Evolutionary conservation across 805 yeast species (phyloP).

Genomic region (Pichia phayaonensis): DNA sequence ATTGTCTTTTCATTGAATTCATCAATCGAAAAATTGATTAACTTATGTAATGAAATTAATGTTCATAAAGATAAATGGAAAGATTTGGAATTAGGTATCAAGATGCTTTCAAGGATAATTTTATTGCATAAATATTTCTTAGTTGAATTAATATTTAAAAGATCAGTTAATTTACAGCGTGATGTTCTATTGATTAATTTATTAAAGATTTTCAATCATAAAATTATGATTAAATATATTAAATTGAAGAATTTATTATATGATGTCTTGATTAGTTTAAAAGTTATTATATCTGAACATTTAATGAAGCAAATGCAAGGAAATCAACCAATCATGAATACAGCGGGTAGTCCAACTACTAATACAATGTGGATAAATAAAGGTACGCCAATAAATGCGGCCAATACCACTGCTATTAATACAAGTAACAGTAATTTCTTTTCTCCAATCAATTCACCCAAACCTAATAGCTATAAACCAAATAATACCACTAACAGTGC

Average conservation of each 20-base stretch:
- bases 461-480: background rate
- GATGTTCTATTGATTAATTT: slow-evolving; percentile 42
- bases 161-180: slow-evolving; percentile 33
- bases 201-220: slow-evolving; percentile 37
- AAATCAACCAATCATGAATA: background rate
- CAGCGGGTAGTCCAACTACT: background rate
- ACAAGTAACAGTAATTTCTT: slow-evolving; percentile 15
- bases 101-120: slow-evolving; percentile 46
- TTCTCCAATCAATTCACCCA: slow-evolving; percentile 18
- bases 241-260: slow-evolving; percentile 50
- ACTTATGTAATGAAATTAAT: slow-evolving; percentile 19
- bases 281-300: slow-evolving; percentile 29
- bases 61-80: background rate
- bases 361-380: background rate
- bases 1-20: slow-evolving; percentile 34
- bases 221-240: slow-evolving; percentile 36
- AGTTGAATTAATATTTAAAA: slow-evolving; percentile 36
- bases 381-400: background rate
- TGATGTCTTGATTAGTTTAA: slow-evolving; percentile 51
- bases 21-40: slow-evolving; percentile 33
- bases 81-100: slow-evolving; percentile 30
- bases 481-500: background rate
- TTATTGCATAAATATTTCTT: slow-evolving; percentile 49
- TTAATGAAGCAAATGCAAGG: slow-evolving; percentile 10
- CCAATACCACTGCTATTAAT: slow-evolving; percentile 9